Evolutionary conservation across 805 yeast species (phyloP).

Genomic region (Ogataea glucozyma): DNA sequence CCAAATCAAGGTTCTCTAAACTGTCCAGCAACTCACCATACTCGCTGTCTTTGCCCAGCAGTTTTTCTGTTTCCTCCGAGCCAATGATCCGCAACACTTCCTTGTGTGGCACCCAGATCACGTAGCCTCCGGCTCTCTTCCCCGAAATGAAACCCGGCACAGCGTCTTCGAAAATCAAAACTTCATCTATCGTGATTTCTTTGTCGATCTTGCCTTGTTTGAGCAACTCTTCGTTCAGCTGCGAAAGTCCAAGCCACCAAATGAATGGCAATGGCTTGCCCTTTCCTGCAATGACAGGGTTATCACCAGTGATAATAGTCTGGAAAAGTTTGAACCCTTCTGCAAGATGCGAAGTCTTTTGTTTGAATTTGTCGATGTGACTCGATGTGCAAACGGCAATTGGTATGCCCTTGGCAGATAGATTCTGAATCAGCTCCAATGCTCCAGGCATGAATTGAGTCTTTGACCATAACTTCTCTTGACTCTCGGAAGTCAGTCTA

Average conservation of each 20-base stretch:
- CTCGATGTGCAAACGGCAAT: slow-evolving; percentile 93
- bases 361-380: slow-evolving; percentile 53
- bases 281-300: slow-evolving; percentile 73
- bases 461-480: slow-evolving; percentile 58
- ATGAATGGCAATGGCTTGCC: slow-evolving; percentile 96
- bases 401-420: slow-evolving; percentile 60
- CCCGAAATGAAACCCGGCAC: slow-evolving; percentile 89
- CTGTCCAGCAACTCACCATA: slow-evolving; percentile 58
- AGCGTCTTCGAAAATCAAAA: slow-evolving; percentile 93
- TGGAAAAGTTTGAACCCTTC: slow-evolving; percentile 61
- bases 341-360: slow-evolving; percentile 71
- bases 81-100: slow-evolving; percentile 60
- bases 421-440: slow-evolving; percentile 56
- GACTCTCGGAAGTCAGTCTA: slow-evolving; percentile 52
- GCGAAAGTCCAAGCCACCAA: slow-evolving; percentile 77
- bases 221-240: slow-evolving; percentile 57
- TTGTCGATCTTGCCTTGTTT: slow-evolving; percentile 37
- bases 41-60: slow-evolving; percentile 42
- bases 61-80: slow-evolving; percentile 46
- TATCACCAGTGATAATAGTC: slow-evolving; percentile 82
- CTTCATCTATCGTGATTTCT: slow-evolving; percentile 69
- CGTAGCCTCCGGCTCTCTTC: slow-evolving; percentile 75
- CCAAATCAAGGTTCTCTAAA: slow-evolving; percentile 53
- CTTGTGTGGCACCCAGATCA: slow-evolving; percentile 93
- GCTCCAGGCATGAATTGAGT: slow-evolving; percentile 85